Evolutionary conservation across 768 basidiomycete genomes (phyloP).

Genomic region (Rhizopogon vinicolor): DNA sequence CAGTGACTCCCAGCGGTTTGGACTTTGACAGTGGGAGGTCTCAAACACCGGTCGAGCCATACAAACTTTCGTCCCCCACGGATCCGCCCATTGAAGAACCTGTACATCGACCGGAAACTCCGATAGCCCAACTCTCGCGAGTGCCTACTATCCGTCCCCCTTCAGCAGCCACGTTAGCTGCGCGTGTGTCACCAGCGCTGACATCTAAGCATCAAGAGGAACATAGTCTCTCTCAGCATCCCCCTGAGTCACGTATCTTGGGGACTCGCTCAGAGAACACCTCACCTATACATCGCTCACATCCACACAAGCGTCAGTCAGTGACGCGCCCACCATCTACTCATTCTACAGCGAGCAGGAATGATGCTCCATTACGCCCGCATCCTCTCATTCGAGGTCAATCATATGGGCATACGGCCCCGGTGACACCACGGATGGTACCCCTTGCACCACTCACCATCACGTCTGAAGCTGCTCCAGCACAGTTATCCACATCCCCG

Average conservation of each 20-base stretch:
- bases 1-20: slow-evolving; percentile 54
- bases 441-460: slow-evolving; percentile 59
- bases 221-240: slow-evolving; percentile 11
- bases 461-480: slow-evolving; percentile 44
- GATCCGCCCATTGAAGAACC: slow-evolving; percentile 13
- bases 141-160: slow-evolving; percentile 28
- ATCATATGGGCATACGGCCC: slow-evolving; percentile 46
- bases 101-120: slow-evolving; percentile 22
- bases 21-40: slow-evolving; percentile 38
- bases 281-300: slow-evolving; percentile 32
- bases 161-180: slow-evolving; percentile 4
- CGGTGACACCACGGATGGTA: slow-evolving; percentile 37
- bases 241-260: slow-evolving; percentile 15
- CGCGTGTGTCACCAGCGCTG: slow-evolving; percentile 14
- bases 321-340: slow-evolving; percentile 59
- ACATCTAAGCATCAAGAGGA: slow-evolving; percentile 11
- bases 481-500: slow-evolving; percentile 39
- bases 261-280: slow-evolving; percentile 36
- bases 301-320: slow-evolving; percentile 35
- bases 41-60: slow-evolving; percentile 26
- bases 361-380: slow-evolving; percentile 46
- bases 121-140: slow-evolving; percentile 28
- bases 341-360: slow-evolving; percentile 45
- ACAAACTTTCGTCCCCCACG: slow-evolving; percentile 8
- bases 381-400: slow-evolving; percentile 77